These are phyloP conservation scores for Zopfochytrium polystomum DNA, from an alignment of 371 early-diverging fungal genomes.

Conservation along the genomic window DNA sequence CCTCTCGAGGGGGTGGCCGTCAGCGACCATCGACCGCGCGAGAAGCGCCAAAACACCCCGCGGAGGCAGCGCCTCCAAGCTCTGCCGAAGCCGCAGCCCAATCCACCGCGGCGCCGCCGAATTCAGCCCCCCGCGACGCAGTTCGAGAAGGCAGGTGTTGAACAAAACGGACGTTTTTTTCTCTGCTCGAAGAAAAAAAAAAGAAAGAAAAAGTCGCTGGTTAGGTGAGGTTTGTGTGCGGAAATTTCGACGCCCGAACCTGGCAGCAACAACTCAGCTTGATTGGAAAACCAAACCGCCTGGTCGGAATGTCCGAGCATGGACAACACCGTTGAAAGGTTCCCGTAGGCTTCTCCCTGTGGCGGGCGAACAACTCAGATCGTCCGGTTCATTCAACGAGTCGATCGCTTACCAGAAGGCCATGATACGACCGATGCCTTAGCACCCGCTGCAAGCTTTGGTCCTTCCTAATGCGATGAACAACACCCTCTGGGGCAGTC, in stretches of 20 bases:
- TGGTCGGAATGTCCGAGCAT: not conserved
- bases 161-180: not conserved
- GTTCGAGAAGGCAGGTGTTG: not conserved
- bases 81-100: not conserved
- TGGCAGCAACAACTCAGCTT: not conserved
- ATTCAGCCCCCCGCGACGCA: not conserved
- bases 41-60: not conserved
- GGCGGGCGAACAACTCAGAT: too few species aligned
- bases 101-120: not conserved
- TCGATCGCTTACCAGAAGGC: not conserved
- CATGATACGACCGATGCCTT: not conserved
- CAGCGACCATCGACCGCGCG: not conserved
- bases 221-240: not conserved
- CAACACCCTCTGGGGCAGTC: not conserved
- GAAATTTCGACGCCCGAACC: not conserved
- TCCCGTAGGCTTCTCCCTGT: not conserved
- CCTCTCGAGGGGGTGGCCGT: not conserved
- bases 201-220: not conserved
- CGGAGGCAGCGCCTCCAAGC: not conserved
- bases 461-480: not conserved
- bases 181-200: not conserved
- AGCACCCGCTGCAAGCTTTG: not conserved
- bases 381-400: too few species aligned
- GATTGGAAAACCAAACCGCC: not conserved
- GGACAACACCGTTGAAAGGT: not conserved